phyloP scores from a whole-genome alignment of 805 yeast genomes.

The Kuraishia hungarica region DNA sequence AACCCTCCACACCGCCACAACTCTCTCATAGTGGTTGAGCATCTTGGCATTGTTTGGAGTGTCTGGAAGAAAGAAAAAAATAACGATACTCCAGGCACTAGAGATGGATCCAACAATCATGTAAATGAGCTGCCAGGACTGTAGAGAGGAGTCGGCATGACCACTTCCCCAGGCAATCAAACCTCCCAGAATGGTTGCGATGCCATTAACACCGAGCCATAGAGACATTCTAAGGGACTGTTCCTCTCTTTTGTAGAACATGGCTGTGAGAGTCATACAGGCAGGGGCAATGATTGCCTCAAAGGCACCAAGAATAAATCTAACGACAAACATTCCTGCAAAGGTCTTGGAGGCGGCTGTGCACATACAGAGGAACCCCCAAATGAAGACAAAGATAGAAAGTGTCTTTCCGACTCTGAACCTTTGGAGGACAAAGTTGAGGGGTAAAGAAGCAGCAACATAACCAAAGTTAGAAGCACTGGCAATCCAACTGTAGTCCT shows the following conservation, averaged over 20 bases:
- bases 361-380: conserved; percentile 60
- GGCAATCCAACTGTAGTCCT: conserved; percentile 24
- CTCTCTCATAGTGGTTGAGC: conserved; percentile 29
- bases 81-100: conserved; percentile 23
- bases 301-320: conserved; percentile 41
- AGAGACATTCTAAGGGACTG: conserved; percentile 25
- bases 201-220: conserved; percentile 36
- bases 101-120: conserved; percentile 55
- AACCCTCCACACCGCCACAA: conserved; percentile 16
- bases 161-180: conserved; percentile 48
- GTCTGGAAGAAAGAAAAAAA: conserved; percentile 25
- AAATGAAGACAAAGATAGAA: conserved; percentile 38
- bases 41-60: conserved; percentile 38
- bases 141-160: conserved; percentile 29
- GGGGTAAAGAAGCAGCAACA: conserved; percentile 44
- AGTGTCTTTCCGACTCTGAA: conserved; percentile 49
- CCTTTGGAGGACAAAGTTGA: conserved; percentile 37
- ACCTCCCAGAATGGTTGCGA: conserved; percentile 42
- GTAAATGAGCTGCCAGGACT: conserved; percentile 54
- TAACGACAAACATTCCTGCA: conserved; percentile 35
- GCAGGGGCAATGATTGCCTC: conserved; percentile 52
- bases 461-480: conserved; percentile 46
- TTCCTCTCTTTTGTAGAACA: conserved; percentile 45
- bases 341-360: conserved; percentile 33
- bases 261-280: conserved; percentile 45